A percentile compares a stretch with the other conserved stretches of the same genome.
Conservation (phyloP, 1,139 yeast genomes). For the Blastobotrys proliferans region DNA sequence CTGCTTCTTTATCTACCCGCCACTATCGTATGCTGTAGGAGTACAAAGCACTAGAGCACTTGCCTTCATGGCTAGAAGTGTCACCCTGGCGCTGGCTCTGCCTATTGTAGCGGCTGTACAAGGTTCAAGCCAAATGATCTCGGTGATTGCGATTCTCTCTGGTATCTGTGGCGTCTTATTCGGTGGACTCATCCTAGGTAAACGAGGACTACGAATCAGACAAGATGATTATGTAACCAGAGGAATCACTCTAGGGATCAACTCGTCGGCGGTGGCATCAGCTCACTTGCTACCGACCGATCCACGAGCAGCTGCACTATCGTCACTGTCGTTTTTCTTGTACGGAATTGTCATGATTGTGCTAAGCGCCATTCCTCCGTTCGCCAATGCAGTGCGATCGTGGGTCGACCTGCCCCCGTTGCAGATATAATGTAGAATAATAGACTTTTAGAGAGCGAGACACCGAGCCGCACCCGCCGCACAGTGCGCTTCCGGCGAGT, state of each 20-base stretch:
- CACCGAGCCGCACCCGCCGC: too few relatives aligned
- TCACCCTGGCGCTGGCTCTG: conserved; percentile 75
- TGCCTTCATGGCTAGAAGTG: conserved; percentile 77
- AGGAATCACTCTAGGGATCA: conserved; percentile 71
- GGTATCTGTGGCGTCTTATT: conserved; percentile 73
- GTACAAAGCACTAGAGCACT: conserved; percentile 56
- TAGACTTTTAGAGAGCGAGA: too few relatives aligned
- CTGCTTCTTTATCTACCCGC: conserved; percentile 66
- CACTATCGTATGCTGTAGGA: conserved; percentile 60
- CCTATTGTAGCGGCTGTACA: conserved; percentile 63
- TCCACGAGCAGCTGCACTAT: conserved; percentile 78
- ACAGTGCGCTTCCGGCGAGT: too few relatives aligned
- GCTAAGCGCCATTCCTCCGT: conserved; percentile 54
- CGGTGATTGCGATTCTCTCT: conserved; percentile 72
- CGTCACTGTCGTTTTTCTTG: conserved; percentile 63
- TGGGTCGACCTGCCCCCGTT: conserved; percentile 24
- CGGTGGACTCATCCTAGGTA: conserved; percentile 52
- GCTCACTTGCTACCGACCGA: conserved; percentile 66
- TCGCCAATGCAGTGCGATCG: conserved; percentile 37
- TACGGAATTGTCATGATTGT: conserved; percentile 74
- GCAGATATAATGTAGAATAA: neutral
- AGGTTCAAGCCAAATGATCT: conserved; percentile 70
- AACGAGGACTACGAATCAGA: conserved; percentile 44
- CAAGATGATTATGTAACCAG: conserved; percentile 67
- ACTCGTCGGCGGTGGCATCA: conserved; percentile 80